Evolutionary conservation across 2,329 filamentous ascomycete species (phyloP).

Genomic region (Hypoxylon sp.): DNA sequence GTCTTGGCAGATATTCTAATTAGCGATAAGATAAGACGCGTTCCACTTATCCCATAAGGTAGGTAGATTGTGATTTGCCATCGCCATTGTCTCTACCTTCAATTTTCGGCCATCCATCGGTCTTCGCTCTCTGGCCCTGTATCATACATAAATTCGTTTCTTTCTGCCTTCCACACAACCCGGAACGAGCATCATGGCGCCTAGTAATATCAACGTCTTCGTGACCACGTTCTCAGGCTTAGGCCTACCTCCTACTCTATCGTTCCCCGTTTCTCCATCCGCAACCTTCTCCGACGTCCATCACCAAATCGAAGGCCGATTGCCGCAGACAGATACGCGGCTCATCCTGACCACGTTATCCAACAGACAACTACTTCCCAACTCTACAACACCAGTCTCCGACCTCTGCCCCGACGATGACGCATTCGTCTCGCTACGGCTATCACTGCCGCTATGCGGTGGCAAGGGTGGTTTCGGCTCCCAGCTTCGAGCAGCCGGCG

Average conservation of each 20-base stretch:
- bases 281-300: conserved; percentile 77
- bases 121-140: background rate
- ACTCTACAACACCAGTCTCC: conserved; percentile 67
- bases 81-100: background rate
- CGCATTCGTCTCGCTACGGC: conserved; percentile 83
- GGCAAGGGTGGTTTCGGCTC: conserved; percentile 99
- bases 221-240: conserved; percentile 87
- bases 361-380: conserved; percentile 74
- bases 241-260: conserved; percentile 83
- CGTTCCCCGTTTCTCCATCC: conserved; percentile 75
- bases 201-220: conserved; percentile 78
- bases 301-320: conserved; percentile 68
- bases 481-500: conserved; percentile 93
- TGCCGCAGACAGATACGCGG: conserved; percentile 67
- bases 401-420: conserved; percentile 68
- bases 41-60: background rate
- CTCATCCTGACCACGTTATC: conserved; percentile 85
- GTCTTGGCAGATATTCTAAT: too few relatives aligned
- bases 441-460: conserved; percentile 83
- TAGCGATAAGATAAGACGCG: conserved; percentile 1
- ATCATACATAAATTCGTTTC: background rate
- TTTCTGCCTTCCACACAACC: conserved; percentile 43
- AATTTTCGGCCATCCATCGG: background rate
- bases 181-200: conserved; percentile 61
- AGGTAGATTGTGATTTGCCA: background rate